Percentiles rank a stretch among this genome's conserved stretches.
Evolutionary conservation across 768 basidiomycete genomes (phyloP).

Genomic region (Suillus subaureus): DNA sequence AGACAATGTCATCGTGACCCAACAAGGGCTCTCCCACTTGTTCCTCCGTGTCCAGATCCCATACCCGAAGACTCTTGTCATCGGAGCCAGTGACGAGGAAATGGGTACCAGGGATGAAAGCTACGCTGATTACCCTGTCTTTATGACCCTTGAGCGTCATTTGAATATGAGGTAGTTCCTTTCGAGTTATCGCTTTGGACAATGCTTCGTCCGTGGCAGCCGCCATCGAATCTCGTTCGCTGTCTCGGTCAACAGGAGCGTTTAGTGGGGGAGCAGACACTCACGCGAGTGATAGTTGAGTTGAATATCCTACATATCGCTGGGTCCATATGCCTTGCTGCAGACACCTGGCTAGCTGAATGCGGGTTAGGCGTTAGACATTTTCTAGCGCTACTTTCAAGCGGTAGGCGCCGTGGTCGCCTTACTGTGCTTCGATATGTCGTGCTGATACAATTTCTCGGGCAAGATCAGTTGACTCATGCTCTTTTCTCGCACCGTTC

Average conservation of each 20-base stretch:
- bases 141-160: neutral
- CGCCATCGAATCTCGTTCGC: neutral
- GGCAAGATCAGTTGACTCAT: neutral
- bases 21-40: neutral
- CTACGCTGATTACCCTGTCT: accelerated
- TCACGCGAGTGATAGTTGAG: too few species aligned
- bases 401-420: neutral
- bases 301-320: too few species aligned
- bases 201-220: neutral
- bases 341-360: too few species aligned
- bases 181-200: conserved; percentile 9
- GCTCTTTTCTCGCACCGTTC: neutral
- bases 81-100: neutral
- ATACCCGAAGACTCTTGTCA: neutral
- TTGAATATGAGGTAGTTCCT: neutral
- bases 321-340: too few species aligned
- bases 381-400: neutral
- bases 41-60: neutral
- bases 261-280: too few species aligned
- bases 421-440: neutral
- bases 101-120: neutral
- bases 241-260: neutral
- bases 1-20: neutral
- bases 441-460: neutral
- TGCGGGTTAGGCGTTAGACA: too few species aligned